Evolutionary conservation across 768 basidiomycete genomes (phyloP).

Genomic region (Boletus rex-veris): DNA sequence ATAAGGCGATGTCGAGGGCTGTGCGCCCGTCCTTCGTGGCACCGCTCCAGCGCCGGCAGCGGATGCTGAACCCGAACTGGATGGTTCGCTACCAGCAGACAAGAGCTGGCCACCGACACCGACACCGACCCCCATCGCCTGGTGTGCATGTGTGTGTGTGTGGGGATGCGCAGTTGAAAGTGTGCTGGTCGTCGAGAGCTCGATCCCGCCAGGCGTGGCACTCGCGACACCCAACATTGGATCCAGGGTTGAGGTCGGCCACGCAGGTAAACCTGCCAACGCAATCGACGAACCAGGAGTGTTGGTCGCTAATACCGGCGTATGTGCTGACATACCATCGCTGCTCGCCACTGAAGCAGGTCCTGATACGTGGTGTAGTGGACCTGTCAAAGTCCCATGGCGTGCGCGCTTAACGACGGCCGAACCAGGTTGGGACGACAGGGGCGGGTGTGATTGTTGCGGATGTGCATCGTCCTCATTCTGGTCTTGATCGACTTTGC

Average conservation of each 20-base stretch:
- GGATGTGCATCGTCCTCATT: slow-evolving; percentile 20
- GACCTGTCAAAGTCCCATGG: slow-evolving; percentile 25
- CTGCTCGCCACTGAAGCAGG: slow-evolving; percentile 12
- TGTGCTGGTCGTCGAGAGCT: slow-evolving; percentile 18
- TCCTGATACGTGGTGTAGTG: slow-evolving; percentile 19
- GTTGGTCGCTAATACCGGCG: slow-evolving; percentile 12
- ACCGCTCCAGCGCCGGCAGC: background rate
- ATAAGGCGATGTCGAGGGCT: slow-evolving; percentile 18
- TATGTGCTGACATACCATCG: slow-evolving; percentile 21
- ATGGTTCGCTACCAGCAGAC: slow-evolving; percentile 10
- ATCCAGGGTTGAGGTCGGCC: slow-evolving; percentile 31
- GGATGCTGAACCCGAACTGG: slow-evolving; percentile 10
- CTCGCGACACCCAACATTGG: slow-evolving; percentile 33
- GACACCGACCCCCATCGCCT: slow-evolving; percentile 7
- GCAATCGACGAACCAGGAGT: slow-evolving; percentile 19
- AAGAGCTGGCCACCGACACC: slow-evolving; percentile 20
- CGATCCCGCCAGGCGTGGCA: slow-evolving; percentile 31
- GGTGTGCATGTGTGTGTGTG: slow-evolving; percentile 10
- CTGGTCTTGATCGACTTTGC: slow-evolving; percentile 29
- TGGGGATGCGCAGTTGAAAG: slow-evolving; percentile 12
- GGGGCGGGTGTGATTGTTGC: slow-evolving; percentile 7
- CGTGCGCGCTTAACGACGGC: slow-evolving; percentile 25
- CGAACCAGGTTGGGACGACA: slow-evolving; percentile 11
- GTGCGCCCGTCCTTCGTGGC: slow-evolving; percentile 14
- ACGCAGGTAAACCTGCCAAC: slow-evolving; percentile 30